Evolutionary conservation across 345 rosid species (phyloP).

Genomic region (Gossypioides kirkii): DNA sequence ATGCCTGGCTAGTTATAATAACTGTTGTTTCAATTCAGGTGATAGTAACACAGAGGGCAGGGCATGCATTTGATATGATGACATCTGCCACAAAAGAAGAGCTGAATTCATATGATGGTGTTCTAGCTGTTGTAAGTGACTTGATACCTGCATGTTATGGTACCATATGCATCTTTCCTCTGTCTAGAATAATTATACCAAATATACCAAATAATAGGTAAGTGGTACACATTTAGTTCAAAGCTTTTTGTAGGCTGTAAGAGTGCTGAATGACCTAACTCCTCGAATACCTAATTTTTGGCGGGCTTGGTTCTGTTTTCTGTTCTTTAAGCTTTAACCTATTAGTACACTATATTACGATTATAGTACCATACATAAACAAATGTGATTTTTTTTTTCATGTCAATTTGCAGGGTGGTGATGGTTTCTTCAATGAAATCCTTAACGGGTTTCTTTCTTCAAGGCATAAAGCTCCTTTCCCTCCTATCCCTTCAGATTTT

Average conservation of each 20-base stretch:
- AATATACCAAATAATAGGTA: background rate
- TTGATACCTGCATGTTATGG: background rate
- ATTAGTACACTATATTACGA: background rate
- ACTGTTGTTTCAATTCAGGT: slow-evolving; percentile 39
- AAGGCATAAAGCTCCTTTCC: slow-evolving; percentile 73
- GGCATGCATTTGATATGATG: slow-evolving; percentile 84
- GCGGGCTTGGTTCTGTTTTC: background rate
- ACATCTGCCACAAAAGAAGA: slow-evolving; percentile 49
- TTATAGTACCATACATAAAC: background rate
- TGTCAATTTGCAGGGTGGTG: slow-evolving; percentile 64
- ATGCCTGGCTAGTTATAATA: background rate
- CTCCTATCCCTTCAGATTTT: slow-evolving; percentile 68
- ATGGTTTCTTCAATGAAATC: slow-evolving; percentile 92
- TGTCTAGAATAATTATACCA: background rate
- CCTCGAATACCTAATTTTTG: background rate
- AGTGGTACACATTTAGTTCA: slow-evolving; percentile 4
- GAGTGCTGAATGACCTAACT: slow-evolving; percentile 1
- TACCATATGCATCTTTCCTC: background rate
- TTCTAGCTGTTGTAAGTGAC: slow-evolving; percentile 73
- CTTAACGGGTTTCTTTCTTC: slow-evolving; percentile 80
- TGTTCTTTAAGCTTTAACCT: background rate
- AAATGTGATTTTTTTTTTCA: slow-evolving; percentile 10
- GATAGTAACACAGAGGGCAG: slow-evolving; percentile 72
- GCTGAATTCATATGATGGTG: slow-evolving; percentile 65
- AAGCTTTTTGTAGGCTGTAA: slow-evolving; percentile 11